phyloP scores from a whole-genome alignment of 208 protist species.

The Acanthamoeba lenticulata region DNA sequence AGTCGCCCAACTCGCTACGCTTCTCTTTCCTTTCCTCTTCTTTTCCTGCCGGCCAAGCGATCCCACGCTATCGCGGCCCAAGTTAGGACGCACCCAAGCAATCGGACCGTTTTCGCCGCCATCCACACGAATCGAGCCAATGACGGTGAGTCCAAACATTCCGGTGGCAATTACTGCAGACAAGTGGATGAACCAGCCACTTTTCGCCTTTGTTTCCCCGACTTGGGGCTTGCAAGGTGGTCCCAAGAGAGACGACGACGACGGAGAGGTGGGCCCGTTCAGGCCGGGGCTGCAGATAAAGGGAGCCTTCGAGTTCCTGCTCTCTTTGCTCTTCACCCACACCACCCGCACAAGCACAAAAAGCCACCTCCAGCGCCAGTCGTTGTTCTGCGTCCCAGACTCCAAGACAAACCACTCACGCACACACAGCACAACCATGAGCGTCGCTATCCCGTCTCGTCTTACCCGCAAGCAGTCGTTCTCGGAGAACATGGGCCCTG shows the following conservation, averaged over 20 bases:
- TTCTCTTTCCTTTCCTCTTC: neutral
- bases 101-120: neutral
- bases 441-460: neutral
- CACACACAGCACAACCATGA: neutral
- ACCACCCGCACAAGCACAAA: neutral
- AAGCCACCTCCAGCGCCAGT: too few species aligned
- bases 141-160: neutral
- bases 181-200: neutral
- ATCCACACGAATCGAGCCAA: slow-evolving; percentile 11
- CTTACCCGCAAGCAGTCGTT: slow-evolving; percentile 53
- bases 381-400: neutral
- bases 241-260: neutral
- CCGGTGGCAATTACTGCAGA: neutral
- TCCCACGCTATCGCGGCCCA: too few species aligned
- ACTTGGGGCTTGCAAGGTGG: neutral
- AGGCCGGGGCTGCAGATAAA: neutral
- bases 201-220: neutral
- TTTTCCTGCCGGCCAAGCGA: neutral
- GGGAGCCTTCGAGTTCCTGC: neutral
- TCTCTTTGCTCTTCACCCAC: neutral
- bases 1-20: too few species aligned
- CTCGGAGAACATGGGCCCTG: slow-evolving; percentile 40
- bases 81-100: too few species aligned
- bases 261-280: neutral
- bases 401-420: neutral